phyloP scores from a whole-genome alignment of 164 flowering plant genomes.

The Litsea cubeba region DNA sequence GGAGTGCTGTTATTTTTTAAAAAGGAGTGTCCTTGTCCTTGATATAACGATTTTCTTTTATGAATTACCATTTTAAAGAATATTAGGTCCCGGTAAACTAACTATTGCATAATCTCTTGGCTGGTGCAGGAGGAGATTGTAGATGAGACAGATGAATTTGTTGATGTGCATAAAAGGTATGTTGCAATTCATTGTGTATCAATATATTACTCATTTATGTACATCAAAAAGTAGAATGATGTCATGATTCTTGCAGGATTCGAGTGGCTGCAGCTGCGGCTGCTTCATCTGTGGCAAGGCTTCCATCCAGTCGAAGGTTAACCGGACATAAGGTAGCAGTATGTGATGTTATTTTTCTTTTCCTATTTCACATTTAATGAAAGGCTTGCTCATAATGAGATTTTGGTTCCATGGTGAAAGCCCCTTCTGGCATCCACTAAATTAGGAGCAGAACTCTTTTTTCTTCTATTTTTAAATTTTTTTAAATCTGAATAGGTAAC shows the following conservation, averaged over 20 bases:
- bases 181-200: neutral
- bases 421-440: no score
- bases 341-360: constrained; percentile 21
- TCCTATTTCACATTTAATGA: neutral
- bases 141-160: constrained; percentile 86
- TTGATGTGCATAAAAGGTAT: constrained; percentile 86
- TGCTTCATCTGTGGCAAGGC: constrained; percentile 56
- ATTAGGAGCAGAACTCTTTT: no score
- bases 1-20: no score
- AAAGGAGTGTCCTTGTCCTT: no score
- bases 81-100: neutral
- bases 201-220: neutral
- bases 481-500: neutral
- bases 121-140: constrained; percentile 80
- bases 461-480: neutral
- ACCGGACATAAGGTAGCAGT: constrained; percentile 43
- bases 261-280: constrained; percentile 90
- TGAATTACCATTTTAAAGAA: neutral
- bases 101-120: constrained; percentile 2
- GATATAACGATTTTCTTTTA: no score
- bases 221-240: neutral
- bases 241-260: constrained; percentile 39
- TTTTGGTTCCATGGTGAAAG: no score
- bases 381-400: no score
- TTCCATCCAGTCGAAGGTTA: constrained; percentile 64